Conservation (phyloP, 2,329 filamentous ascomycete species). For the Aureobasidium vineae region DNA sequence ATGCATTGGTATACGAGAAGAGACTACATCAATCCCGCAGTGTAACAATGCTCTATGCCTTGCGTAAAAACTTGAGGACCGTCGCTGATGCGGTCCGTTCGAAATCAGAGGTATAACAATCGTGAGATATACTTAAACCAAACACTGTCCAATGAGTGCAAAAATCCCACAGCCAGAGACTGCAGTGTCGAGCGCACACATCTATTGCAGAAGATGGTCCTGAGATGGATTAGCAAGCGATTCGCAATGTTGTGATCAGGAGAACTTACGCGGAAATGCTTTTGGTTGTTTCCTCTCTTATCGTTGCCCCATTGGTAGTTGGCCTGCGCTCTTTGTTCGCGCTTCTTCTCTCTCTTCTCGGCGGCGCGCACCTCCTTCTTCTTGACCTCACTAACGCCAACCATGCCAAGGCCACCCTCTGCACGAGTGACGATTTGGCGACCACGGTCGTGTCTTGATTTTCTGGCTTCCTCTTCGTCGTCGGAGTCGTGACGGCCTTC, state of each 20-base stretch:
- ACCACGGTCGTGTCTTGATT: constrained; percentile 33
- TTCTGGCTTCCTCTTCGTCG: constrained; percentile 43
- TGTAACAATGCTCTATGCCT: constrained; percentile 1
- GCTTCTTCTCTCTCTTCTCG: constrained; percentile 67
- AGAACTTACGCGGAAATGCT: constrained; percentile 63
- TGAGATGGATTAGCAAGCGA: constrained; percentile 30
- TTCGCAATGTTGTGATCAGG: not conserved
- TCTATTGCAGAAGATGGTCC: constrained; percentile 49
- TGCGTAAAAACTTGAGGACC: not conserved
- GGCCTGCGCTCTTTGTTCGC: constrained; percentile 52
- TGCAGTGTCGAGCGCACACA: not conserved
- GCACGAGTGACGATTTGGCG: constrained; percentile 59
- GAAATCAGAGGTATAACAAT: constrained; percentile 6
- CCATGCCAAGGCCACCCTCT: constrained; percentile 72
- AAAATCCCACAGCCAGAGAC: not conserved
- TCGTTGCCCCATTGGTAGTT: constrained; percentile 69
- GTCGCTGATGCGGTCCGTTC: not conserved
- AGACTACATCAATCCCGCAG: not conserved
- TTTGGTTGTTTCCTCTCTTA: constrained; percentile 73
- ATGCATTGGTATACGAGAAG: not conserved
- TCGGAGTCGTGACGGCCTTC: constrained; percentile 48
- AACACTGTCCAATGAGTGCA: not conserved
- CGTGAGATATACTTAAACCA: constrained; percentile 12
- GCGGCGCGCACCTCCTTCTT: constrained; percentile 64
- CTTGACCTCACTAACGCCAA: constrained; percentile 72